Evolutionary conservation across 2,329 filamentous ascomycete genomes (phyloP).

Genomic region (Parafenestella ontariensis): DNA sequence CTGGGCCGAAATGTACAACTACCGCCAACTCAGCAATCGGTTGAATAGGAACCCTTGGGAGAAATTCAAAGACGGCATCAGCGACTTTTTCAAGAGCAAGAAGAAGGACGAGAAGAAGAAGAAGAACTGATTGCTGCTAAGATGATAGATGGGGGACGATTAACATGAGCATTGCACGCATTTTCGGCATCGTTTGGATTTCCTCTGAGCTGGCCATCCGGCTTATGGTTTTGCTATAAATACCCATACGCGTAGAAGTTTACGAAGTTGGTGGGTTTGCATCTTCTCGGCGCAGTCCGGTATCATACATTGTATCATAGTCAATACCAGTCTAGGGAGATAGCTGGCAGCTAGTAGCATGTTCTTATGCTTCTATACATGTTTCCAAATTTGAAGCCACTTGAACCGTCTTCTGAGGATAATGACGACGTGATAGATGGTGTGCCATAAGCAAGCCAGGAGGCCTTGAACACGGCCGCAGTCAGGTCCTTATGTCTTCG

Average conservation of each 20-base stretch:
- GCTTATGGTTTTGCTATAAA: constrained; percentile 17
- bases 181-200: constrained; percentile 18
- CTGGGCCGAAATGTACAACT: constrained; percentile 97
- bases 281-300: constrained; percentile 12
- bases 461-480: not conserved
- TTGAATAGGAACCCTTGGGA: constrained; percentile 87
- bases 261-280: constrained; percentile 8
- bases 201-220: constrained; percentile 5
- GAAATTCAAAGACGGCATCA: constrained; percentile 60
- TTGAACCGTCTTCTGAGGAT: not conserved
- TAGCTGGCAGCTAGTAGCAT: not conserved
- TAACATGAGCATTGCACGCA: constrained; percentile 2
- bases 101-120: constrained; percentile 38
- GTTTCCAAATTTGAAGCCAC: not conserved
- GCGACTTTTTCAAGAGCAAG: constrained; percentile 46
- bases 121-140: constrained; percentile 16
- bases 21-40: constrained; percentile 87
- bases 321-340: not conserved
- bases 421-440: constrained; percentile 22
- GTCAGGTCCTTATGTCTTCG: not conserved
- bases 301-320: constrained; percentile 8
- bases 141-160: not conserved
- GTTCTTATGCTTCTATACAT: not conserved
- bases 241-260: constrained; percentile 15
- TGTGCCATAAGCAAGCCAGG: constrained; percentile 4